phyloP scores from a whole-genome alignment of 108 stramenopile species.

The Epithemia pelagica region DNA sequence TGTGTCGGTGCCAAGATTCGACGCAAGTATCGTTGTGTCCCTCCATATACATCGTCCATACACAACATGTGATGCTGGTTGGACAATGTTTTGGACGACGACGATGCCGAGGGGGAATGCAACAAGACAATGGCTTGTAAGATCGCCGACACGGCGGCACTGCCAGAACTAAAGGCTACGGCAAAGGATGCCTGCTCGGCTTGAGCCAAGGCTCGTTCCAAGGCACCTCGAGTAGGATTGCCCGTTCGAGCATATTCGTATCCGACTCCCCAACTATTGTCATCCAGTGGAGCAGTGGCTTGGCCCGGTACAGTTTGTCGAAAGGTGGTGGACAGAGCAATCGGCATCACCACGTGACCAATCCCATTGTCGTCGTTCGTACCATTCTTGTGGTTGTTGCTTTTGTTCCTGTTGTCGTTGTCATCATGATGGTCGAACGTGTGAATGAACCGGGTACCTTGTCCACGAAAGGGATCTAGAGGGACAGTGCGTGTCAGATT shows the following conservation, averaged over 20 bases:
- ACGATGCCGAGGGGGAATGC: not conserved
- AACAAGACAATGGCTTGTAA: slow-evolving; percentile 26
- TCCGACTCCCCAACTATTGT: slow-evolving; percentile 76
- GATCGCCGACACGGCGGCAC: slow-evolving; percentile 82
- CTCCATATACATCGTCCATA: slow-evolving; percentile 88
- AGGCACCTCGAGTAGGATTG: slow-evolving; percentile 78
- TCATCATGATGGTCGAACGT: slow-evolving; percentile 3
- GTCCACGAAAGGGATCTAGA: slow-evolving; percentile 44
- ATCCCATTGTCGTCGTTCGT: slow-evolving; percentile 40
- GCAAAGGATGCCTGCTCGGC: slow-evolving; percentile 61
- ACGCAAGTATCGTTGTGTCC: slow-evolving; percentile 76
- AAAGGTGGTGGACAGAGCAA: slow-evolving; percentile 77
- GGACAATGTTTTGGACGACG: slow-evolving; percentile 15
- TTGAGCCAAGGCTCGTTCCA: slow-evolving; percentile 72
- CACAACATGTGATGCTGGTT: slow-evolving; percentile 53
- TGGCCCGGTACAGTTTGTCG: slow-evolving; percentile 58
- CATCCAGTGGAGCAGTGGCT: slow-evolving; percentile 49
- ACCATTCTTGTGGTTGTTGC: slow-evolving; percentile 1
- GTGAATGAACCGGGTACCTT: slow-evolving; percentile 48
- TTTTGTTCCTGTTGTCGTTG: not conserved
- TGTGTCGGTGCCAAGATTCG: slow-evolving; percentile 44
- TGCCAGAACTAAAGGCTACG: slow-evolving; percentile 79
- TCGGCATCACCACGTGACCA: slow-evolving; percentile 69
- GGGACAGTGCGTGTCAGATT: too few relatives aligned
- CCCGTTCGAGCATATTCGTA: slow-evolving; percentile 76